Percentiles rank a stretch among this genome's conserved stretches.
These are phyloP conservation scores for Gracilaria domingensis DNA, from an alignment of 23 red algal species.

Conservation along the genomic window DNA sequence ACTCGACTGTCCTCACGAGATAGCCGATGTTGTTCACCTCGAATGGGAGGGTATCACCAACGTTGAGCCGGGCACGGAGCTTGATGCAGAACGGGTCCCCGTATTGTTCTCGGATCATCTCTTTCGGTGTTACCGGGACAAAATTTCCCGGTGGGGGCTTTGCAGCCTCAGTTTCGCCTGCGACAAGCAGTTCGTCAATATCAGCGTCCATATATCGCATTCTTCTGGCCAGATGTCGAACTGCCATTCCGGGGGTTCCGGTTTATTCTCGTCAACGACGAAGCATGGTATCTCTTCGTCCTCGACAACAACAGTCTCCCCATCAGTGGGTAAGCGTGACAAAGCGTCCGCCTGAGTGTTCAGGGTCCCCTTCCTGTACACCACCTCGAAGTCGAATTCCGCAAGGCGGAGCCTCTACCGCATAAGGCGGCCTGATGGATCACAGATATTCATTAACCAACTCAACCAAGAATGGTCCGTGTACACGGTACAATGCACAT, in stretches of 20 bases:
- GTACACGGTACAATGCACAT: no score
- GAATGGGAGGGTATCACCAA: background rate
- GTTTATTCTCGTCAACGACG: background rate
- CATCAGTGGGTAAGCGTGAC: background rate
- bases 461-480: background rate
- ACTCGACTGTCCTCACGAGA: no score
- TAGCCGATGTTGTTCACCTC: background rate
- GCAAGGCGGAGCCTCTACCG: constrained; percentile 23
- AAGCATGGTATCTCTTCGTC: background rate
- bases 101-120: constrained; percentile 2
- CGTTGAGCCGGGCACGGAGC: background rate
- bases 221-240: background rate
- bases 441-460: constrained; percentile 18
- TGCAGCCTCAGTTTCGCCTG: background rate
- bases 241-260: background rate
- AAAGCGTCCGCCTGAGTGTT: constrained; percentile 16
- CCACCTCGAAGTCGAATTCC: constrained; percentile 48
- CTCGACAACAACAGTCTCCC: background rate
- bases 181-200: constrained; percentile 10
- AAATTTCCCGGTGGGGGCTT: background rate
- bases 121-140: background rate
- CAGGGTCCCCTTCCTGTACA: constrained; percentile 29
- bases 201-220: background rate
- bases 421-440: constrained; percentile 32
- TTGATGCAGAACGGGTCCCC: background rate